Conservation (phyloP, 1,139 yeast genomes). For the Pichia sorboxylosa region DNA sequence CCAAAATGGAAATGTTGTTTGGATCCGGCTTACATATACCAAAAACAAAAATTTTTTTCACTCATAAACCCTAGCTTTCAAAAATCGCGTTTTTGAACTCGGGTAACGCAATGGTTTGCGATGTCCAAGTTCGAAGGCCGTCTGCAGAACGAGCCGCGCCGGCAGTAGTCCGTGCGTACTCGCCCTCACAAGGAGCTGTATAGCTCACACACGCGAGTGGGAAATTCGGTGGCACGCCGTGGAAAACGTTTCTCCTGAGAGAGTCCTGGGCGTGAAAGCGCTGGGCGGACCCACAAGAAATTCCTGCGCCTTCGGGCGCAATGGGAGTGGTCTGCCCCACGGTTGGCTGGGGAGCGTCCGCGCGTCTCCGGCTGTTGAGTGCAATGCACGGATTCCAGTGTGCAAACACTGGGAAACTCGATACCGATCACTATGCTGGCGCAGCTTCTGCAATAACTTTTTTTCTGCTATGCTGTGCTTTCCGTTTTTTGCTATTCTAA, state of each 20-base stretch:
- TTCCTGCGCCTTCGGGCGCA: constrained; percentile 14
- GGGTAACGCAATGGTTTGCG: too few relatives aligned
- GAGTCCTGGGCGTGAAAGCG: constrained; percentile 59
- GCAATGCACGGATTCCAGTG: constrained; percentile 55
- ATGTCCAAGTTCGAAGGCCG: too few relatives aligned
- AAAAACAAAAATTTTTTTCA: too few relatives aligned
- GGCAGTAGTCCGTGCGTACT: constrained; percentile 51
- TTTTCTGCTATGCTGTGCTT: not conserved
- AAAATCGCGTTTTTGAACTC: too few relatives aligned
- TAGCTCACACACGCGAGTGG: constrained; percentile 43
- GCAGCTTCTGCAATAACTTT: not conserved
- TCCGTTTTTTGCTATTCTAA: not conserved
- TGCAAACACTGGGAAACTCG: constrained; percentile 41
- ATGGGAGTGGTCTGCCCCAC: constrained; percentile 66
- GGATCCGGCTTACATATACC: too few relatives aligned
- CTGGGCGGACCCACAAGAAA: constrained; percentile 69
- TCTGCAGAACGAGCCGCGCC: constrained; percentile 6
- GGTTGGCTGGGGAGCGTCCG: constrained; percentile 37
- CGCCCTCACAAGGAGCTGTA: constrained; percentile 37
- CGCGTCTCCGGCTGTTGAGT: constrained; percentile 41
- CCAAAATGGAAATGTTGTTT: too few relatives aligned
- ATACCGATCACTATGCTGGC: constrained; percentile 58
- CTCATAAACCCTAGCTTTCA: too few relatives aligned
- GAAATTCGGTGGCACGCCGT: constrained; percentile 76
- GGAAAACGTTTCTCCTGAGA: constrained; percentile 51